Evolutionary conservation across 2,329 filamentous ascomycete genomes (phyloP), one percentile per base, ranked within the genome.

Genomic region (Aspergillus terreus): DNA sequence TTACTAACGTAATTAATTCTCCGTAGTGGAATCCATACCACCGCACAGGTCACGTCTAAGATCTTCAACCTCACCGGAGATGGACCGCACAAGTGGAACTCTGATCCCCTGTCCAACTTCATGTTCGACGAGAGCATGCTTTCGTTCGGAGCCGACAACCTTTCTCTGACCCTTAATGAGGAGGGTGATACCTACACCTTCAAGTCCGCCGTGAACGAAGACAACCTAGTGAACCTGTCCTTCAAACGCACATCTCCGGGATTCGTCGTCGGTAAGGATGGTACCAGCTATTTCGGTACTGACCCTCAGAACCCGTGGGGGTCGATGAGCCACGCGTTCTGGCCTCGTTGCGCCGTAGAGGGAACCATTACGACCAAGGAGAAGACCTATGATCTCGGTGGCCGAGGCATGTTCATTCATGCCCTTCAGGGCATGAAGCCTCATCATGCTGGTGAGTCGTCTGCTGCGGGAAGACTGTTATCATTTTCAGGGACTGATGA

Each of bases 371-470:
- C 88, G 57, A 95, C 91, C 54, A 82, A 88, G 63, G 84, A 90
- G 32, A 90, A 90, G 44, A 83, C 87, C 35, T 79, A 96, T 56
- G 86, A 96, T 69, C 85, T 96, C 70, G 86, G 83, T 65, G 92
- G 92, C 51, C 83, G 79, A 57, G 91, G 85, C 30, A 77, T 95
- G 64, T 92, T 91, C 74, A 80, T 87, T 59, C 87, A 94, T 71
- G 92, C 90, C 38, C 77, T 97, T 46, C 94, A 97, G 76, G 94
- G 92, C 70, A 97, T 97, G 92, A 99, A 99, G 81, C 94, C 94
- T 38, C 94, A 99, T 72, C 95, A 99, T 70, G 88, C 91, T 53
- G 92, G 82, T 84, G 76, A 63, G 75, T 63, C 45, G 33, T 6
- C 17, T 15, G 35, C 6, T 9, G 36, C 14, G 36, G 21, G 17